Evolutionary conservation across 441 rosid genomes (phyloP).

Genomic region (Jatropha podagrica): DNA sequence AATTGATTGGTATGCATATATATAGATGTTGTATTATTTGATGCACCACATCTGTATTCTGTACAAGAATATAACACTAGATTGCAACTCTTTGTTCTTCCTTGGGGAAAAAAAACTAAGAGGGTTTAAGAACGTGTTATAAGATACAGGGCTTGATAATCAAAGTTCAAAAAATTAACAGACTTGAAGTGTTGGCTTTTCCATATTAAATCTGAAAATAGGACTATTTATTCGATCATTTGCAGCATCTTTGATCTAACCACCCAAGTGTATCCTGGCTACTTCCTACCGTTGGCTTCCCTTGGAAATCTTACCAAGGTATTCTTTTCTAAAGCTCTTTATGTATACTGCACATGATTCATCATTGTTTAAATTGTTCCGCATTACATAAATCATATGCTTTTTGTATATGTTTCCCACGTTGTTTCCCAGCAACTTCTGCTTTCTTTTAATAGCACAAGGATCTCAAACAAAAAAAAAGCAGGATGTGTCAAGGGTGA

Average conservation of each 20-base stretch:
- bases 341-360: background rate
- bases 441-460: background rate
- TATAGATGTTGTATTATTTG: background rate
- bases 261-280: conserved; percentile 87
- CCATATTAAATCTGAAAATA: conserved; percentile 4
- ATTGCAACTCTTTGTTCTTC: background rate
- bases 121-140: background rate
- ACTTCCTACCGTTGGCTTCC: conserved; percentile 90
- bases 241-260: conserved; percentile 88
- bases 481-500: background rate
- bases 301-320: conserved; percentile 96
- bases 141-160: background rate
- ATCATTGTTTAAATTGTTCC: conserved; percentile 4
- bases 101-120: background rate
- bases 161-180: background rate
- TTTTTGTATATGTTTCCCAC: conserved; percentile 2
- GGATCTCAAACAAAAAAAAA: background rate
- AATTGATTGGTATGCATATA: background rate
- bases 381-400: background rate
- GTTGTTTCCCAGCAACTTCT: background rate
- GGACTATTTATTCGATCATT: conserved; percentile 24
- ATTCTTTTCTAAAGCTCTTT: conserved; percentile 21
- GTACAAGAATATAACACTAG: background rate
- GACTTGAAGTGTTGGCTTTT: background rate
- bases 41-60: background rate